phyloP scores from a whole-genome alignment of 2,329 filamentous ascomycete genomes.

The Phialemoniopsis sp. region DNA sequence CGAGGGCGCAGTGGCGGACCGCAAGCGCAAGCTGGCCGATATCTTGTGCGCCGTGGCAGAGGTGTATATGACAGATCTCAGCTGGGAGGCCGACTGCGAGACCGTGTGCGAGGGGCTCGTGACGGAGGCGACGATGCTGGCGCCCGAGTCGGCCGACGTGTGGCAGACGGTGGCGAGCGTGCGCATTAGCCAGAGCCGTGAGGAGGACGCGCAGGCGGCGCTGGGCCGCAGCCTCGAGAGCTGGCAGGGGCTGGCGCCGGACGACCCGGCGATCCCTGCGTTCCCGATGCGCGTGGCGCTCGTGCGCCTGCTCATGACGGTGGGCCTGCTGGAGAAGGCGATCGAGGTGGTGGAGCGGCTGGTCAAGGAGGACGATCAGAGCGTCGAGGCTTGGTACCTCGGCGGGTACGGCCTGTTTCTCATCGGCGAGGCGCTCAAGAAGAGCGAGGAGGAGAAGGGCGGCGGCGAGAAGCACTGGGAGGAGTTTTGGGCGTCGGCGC shows the following conservation, averaged over 20 bases:
- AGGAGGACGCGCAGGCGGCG: constrained; percentile 76
- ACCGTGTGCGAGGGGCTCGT: constrained; percentile 80
- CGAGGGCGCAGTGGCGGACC: constrained; percentile 50
- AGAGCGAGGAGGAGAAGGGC: constrained; percentile 31
- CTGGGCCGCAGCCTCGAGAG: constrained; percentile 74
- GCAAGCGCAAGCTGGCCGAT: constrained; percentile 77
- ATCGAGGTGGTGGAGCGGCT: constrained; percentile 81
- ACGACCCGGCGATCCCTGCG: constrained; percentile 71
- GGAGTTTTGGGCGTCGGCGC: constrained; percentile 66
- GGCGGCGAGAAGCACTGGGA: constrained; percentile 45
- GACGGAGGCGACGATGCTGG: constrained; percentile 84
- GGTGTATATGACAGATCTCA: constrained; percentile 98
- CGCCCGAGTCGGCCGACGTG: constrained; percentile 79
- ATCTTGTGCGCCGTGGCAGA: constrained; percentile 93
- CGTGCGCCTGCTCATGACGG: constrained; percentile 83
- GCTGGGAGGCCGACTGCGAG: constrained; percentile 89
- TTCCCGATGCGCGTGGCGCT: constrained; percentile 84
- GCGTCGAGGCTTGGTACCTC: constrained; percentile 95
- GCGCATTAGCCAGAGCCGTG: constrained; percentile 78
- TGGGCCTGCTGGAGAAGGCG: constrained; percentile 79
- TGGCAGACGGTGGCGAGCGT: constrained; percentile 94
- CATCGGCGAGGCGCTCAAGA: constrained; percentile 64
- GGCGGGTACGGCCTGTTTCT: constrained; percentile 91
- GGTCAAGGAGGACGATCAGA: constrained; percentile 84
- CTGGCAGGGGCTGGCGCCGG: constrained; percentile 76